phyloP scores from a whole-genome alignment of 345 rosid genomes.

The Diplotaxis tenuifolia region DNA sequence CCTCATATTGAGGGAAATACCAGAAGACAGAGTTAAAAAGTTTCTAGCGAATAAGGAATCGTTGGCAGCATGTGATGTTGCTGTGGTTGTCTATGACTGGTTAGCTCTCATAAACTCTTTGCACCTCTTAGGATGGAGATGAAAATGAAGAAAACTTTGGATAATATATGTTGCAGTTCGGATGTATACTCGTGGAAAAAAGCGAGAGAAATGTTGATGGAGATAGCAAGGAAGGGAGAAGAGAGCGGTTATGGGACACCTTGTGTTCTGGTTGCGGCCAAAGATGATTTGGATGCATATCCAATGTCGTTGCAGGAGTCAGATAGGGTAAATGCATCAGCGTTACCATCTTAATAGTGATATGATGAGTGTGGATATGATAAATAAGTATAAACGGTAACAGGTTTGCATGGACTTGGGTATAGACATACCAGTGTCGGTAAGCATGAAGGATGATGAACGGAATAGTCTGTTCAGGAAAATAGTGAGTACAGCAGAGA shows the following conservation, averaged over 20 bases:
- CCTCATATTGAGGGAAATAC: slow-evolving; percentile 66
- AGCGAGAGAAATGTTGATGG: slow-evolving; percentile 63
- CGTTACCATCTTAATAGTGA: background rate
- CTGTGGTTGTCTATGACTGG: slow-evolving; percentile 73
- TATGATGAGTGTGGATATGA: background rate
- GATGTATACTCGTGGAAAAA: slow-evolving; percentile 77
- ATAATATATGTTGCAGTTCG: slow-evolving; percentile 45
- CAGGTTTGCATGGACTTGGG: slow-evolving; percentile 75
- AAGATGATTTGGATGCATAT: slow-evolving; percentile 68
- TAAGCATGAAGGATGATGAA: slow-evolving; percentile 55
- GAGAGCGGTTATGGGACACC: slow-evolving; percentile 61
- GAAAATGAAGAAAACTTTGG: background rate
- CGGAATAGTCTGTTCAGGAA: slow-evolving; percentile 49
- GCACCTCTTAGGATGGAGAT: background rate
- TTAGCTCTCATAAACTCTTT: slow-evolving; percentile 18
- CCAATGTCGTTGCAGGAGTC: slow-evolving; percentile 61
- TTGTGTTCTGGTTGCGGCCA: slow-evolving; percentile 72
- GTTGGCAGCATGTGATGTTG: slow-evolving; percentile 68
- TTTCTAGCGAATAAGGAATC: slow-evolving; percentile 49
- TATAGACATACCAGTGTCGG: slow-evolving; percentile 57
- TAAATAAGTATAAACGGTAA: background rate
- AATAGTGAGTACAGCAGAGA: slow-evolving; percentile 60
- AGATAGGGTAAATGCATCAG: slow-evolving; percentile 40
- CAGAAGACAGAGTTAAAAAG: slow-evolving; percentile 61
- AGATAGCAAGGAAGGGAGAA: slow-evolving; percentile 69